A percentile compares a stretch with the other conserved stretches of the same genome.
phyloP scores from a whole-genome alignment of 352 stramenopile genomes.

The Pythium aristosporum region DNA sequence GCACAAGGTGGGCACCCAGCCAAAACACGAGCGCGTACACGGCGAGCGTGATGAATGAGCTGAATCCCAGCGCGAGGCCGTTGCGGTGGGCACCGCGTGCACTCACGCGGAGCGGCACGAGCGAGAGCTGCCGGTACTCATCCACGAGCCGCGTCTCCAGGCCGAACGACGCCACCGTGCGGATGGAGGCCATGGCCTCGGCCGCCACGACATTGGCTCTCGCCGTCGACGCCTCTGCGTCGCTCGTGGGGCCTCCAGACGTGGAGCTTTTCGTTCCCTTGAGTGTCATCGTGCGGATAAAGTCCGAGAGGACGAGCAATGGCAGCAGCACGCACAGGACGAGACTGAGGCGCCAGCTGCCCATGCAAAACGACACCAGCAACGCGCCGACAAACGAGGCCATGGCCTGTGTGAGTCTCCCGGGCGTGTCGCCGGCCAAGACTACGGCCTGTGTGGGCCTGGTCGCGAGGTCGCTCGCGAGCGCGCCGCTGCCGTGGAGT shows the following conservation, averaged over 20 bases:
- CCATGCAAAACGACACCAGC: slow-evolving; percentile 59
- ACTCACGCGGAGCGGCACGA: slow-evolving; percentile 2
- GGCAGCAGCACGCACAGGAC: slow-evolving; percentile 67
- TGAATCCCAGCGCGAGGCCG: slow-evolving; percentile 24
- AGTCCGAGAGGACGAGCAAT: slow-evolving; percentile 45
- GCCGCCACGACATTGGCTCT: slow-evolving; percentile 22
- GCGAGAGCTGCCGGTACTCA: slow-evolving; percentile 23
- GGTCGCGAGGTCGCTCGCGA: slow-evolving; percentile 51
- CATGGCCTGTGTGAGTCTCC: slow-evolving; percentile 38
- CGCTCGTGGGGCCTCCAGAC: background rate
- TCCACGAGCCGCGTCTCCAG: slow-evolving; percentile 23
- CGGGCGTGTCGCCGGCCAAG: slow-evolving; percentile 53
- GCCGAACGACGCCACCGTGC: slow-evolving; percentile 53
- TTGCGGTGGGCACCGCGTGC: slow-evolving; percentile 17
- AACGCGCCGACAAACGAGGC: slow-evolving; percentile 56
- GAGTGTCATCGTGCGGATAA: slow-evolving; percentile 31
- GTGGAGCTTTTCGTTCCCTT: slow-evolving; percentile 5
- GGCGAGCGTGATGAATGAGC: slow-evolving; percentile 28
- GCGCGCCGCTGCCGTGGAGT: slow-evolving; percentile 54
- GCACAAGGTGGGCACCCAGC: slow-evolving; percentile 36
- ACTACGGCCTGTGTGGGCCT: slow-evolving; percentile 47
- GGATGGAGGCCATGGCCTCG: slow-evolving; percentile 36
- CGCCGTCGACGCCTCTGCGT: slow-evolving; percentile 2
- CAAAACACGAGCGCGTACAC: slow-evolving; percentile 32
- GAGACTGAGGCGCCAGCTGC: slow-evolving; percentile 67